Conservation (phyloP, 352 stramenopile genomes). For the Globisporangium paddicum region DNA sequence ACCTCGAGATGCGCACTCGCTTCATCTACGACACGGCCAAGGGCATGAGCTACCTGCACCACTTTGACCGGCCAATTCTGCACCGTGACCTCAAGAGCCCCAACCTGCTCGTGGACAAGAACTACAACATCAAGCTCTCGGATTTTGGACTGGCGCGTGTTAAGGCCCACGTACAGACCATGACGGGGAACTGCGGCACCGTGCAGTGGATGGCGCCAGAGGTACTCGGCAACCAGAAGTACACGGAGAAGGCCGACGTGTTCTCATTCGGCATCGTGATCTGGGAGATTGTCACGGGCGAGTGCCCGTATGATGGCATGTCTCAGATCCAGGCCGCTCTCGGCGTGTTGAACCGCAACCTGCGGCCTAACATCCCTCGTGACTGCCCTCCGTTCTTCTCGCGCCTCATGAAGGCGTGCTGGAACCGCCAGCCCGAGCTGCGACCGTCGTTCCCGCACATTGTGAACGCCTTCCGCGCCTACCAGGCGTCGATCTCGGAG, state of each 20-base stretch:
- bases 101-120: slow-evolving; percentile 79
- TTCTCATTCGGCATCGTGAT: slow-evolving; percentile 90
- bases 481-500: slow-evolving; percentile 45
- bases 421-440: slow-evolving; percentile 65
- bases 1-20: slow-evolving; percentile 44
- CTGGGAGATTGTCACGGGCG: slow-evolving; percentile 87
- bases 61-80: slow-evolving; percentile 78
- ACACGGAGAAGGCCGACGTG: slow-evolving; percentile 89
- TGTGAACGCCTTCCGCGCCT: slow-evolving; percentile 58
- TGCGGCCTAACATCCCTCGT: slow-evolving; percentile 56
- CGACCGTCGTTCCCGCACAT: slow-evolving; percentile 67
- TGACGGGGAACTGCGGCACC: slow-evolving; percentile 83
- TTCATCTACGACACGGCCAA: slow-evolving; percentile 77
- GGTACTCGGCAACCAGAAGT: slow-evolving; percentile 83
- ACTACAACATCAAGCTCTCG: slow-evolving; percentile 83
- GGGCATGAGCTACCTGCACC: slow-evolving; percentile 84
- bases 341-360: slow-evolving; percentile 63
- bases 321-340: slow-evolving; percentile 73
- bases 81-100: slow-evolving; percentile 84
- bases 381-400: slow-evolving; percentile 68
- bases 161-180: slow-evolving; percentile 80
- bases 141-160: slow-evolving; percentile 82
- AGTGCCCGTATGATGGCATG: slow-evolving; percentile 87
- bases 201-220: slow-evolving; percentile 70
- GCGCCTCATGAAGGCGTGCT: slow-evolving; percentile 69